phyloP scores from a whole-genome alignment of 1,284 basidiomycete species.

The Marasmius fiardii region DNA sequence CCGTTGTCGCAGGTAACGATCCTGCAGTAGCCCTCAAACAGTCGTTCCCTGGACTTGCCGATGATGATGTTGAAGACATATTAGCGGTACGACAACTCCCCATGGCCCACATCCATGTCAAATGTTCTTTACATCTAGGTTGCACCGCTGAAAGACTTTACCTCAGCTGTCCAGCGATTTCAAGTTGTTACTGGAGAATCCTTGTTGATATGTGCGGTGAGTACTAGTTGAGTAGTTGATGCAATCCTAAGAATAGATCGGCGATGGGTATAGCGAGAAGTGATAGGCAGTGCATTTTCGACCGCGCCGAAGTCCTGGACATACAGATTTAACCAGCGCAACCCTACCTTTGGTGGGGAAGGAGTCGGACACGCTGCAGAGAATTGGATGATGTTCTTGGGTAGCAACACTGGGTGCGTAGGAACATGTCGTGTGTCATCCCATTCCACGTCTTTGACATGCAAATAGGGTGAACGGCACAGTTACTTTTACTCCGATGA shows the following conservation, averaged over 20 bases:
- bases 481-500: conserved; percentile 34
- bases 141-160: conserved; percentile 38
- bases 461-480: conserved; percentile 41
- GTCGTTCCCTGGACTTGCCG: conserved; percentile 44
- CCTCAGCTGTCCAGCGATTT: conserved; percentile 32
- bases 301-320: conserved; percentile 15
- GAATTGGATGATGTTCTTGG: conserved; percentile 58
- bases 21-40: conserved; percentile 32
- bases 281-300: conserved; percentile 40
- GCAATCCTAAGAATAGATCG: not conserved
- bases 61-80: conserved; percentile 35
- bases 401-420: not conserved
- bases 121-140: conserved; percentile 4
- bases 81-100: conserved; percentile 23
- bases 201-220: conserved; percentile 45
- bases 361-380: conserved; percentile 48
- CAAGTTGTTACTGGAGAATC: conserved; percentile 46
- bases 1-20: conserved; percentile 31
- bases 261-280: conserved; percentile 32
- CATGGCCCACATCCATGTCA: conserved; percentile 21
- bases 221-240: conserved; percentile 14
- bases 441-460: not conserved
- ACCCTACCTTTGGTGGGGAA: conserved; percentile 33
- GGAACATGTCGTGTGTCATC: not conserved
- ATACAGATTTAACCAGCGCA: conserved; percentile 41